Percentiles rank a stretch among this genome's conserved stretches.
Conservation (phyloP, 2,329 filamentous ascomycete genomes). For the Whalleya microplaca region DNA sequence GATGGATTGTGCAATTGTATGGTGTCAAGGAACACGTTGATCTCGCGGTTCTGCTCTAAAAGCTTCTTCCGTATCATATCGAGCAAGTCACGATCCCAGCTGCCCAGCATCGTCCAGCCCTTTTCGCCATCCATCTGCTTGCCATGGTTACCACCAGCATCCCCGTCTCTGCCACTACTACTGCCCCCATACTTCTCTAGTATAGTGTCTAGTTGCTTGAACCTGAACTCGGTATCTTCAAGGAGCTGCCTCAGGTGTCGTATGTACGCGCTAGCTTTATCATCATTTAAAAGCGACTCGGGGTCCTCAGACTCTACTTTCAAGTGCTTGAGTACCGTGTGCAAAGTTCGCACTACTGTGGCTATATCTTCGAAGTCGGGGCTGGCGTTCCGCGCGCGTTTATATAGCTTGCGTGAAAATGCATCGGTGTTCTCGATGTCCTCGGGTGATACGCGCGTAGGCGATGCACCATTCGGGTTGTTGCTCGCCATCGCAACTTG, state of each 20-base stretch:
- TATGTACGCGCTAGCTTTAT: conserved; percentile 46
- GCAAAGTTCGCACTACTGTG: conserved; percentile 54
- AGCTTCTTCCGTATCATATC: conserved; percentile 51
- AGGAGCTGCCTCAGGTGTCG: conserved; percentile 56
- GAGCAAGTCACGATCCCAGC: conserved; percentile 45
- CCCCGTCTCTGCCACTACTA: conserved; percentile 19
- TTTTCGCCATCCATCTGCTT: conserved; percentile 38
- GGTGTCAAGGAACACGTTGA: conserved; percentile 61
- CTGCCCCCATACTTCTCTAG: conserved; percentile 50
- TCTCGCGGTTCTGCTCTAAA: conserved; percentile 53
- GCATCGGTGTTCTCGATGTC: conserved; percentile 60
- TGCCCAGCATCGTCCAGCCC: conserved; percentile 38
- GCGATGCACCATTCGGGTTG: conserved; percentile 8
- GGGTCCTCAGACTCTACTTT: conserved; percentile 60
- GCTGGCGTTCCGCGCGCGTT: conserved; percentile 54
- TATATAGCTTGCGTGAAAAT: conserved; percentile 59
- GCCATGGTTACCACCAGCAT: conserved; percentile 31
- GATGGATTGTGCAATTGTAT: conserved; percentile 56
- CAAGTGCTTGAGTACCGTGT: conserved; percentile 60
- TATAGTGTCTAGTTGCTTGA: conserved; percentile 58
- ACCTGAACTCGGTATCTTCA: conserved; percentile 57
- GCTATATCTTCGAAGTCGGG: conserved; percentile 55
- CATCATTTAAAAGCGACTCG: conserved; percentile 56
- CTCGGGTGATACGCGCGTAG: conserved; percentile 36
- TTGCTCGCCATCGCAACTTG: conserved; percentile 17